Percentiles rank a stretch among this genome's conserved stretches.
Evolutionary conservation across 148 eudicot species (phyloP).

Genomic region (Nyssa sinensis): DNA sequence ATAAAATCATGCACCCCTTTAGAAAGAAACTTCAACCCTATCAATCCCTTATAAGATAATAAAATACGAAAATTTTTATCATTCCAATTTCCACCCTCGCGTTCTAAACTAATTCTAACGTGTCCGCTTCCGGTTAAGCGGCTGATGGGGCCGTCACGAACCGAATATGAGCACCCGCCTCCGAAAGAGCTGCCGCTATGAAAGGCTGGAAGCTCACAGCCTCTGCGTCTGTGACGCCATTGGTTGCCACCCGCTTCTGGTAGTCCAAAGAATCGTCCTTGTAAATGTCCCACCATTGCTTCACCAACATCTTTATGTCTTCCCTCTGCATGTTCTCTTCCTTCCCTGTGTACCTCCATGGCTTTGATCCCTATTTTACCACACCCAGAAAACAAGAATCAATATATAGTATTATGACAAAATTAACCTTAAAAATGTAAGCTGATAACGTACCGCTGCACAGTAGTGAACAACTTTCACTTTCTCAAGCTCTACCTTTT

Average conservation of each 20-base stretch:
- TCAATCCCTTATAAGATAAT: too few relatives aligned
- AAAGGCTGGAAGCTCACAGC: conserved; percentile 20
- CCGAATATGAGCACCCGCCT: conserved; percentile 9
- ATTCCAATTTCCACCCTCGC: too few relatives aligned
- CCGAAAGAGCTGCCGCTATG: conserved; percentile 19
- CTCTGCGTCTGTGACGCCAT: neutral
- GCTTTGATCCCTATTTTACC: too few relatives aligned
- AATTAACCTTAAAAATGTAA: too few relatives aligned
- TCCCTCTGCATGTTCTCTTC: conserved; percentile 42
- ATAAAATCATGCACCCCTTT: too few relatives aligned
- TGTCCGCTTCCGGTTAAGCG: too few relatives aligned
- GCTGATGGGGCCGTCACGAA: conserved; percentile 33
- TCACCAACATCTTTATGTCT: conserved; percentile 34
- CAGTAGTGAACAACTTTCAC: conserved; percentile 50
- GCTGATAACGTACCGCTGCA: conserved; percentile 32
- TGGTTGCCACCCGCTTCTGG: neutral
- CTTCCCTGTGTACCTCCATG: conserved; percentile 38
- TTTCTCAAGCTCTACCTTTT: too few relatives aligned
- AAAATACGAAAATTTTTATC: too few relatives aligned
- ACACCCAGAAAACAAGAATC: too few relatives aligned
- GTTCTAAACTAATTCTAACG: too few relatives aligned
- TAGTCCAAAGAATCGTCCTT: conserved; percentile 28
- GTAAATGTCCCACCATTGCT: conserved; percentile 38
- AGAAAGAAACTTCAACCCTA: too few relatives aligned
- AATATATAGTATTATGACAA: too few relatives aligned